Base-by-base conservation (phyloP, 148 eudicot genomes). In the Vaccinium darrowii region DNA sequence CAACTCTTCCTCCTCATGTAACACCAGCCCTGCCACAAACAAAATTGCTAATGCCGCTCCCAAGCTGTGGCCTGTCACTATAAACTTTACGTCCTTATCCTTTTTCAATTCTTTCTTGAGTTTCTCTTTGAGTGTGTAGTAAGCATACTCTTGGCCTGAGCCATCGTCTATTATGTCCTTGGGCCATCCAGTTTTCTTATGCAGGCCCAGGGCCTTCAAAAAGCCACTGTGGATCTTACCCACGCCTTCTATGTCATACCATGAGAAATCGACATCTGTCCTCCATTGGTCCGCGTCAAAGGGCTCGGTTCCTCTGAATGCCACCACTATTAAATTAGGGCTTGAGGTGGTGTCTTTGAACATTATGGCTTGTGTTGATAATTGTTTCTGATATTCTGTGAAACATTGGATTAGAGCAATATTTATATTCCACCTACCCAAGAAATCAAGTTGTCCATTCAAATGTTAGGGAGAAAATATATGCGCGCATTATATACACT, bases 1-100 rank as follows among this genome's bases (percentile, higher is more conserved):
- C 88, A 93, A 71, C 74, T 81, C 80, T 69, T 85, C 84, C 86
- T 94, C 95, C 10, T 88, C 94, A 52, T 93, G 94, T 23, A 93
- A 85, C n/a, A 85, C 88, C 21, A 94, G 23, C 50, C 92, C 82
- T 39, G 88, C 89, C 7, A 80, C 91, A 71, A 91, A 91, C 78
- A 95, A 85, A 18, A 95, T 91, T 23, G 97, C 98, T 57, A 93
- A 75, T 30, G 98, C 96, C 50, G 91, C 98, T 56, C 98, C 98
- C 65, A 95, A 81, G 83, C 98, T 93, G 79, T 95, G 98, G 4
- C 96, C 94, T 11, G 94, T 89, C 54, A 92, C 4, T 51, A 95
- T 76, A 58, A 95, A 93, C 79, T 90, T 92, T 2, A 92, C 90
- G 7, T 87, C 79, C 57, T 88, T 60, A 57, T 91, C 87, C 15